Evolutionary conservation across 257 asterid genomes (phyloP), one percentile per base, ranked within the genome.

Genomic region (Knoxia roxburghii): DNA sequence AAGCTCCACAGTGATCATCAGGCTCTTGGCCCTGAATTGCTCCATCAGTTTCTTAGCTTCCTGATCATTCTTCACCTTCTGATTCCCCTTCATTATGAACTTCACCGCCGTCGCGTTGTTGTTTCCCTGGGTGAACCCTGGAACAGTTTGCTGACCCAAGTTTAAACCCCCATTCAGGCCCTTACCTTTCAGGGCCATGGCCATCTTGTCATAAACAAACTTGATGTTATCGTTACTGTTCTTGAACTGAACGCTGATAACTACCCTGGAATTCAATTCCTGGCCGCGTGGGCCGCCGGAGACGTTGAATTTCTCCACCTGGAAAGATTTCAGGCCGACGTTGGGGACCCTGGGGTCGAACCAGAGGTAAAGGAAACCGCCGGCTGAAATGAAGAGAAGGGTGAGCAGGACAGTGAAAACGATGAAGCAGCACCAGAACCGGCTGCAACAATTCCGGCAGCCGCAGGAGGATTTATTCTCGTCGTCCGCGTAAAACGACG

Each of bases 271-370:
- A 37, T 82, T 73, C 60, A 86, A 32, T 8, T 9, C 63, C 5
- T 61, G 74, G 33, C 84, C 94, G 2, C 45, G 72, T 0, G 67
- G 49, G 14, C 54, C 18, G 7, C 24, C 14, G 61, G 61, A 57
- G 50, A 80, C 61, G 30, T 78, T 68, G 61, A 81, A 75, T 48
- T 68, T 72, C 1, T 74, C 43, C 73, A 85, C 73, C 2, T 64
- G 18, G 61, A 79, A 57, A 7, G 84, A 79, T 52, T 69, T 68
- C 3, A 86, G 29, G 68, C 53, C 59, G 73, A 86, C 59, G 29
- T 46, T 71, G 0, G 92, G 92, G 37, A 80, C 78, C 13, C 76
- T 78, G 52, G 92, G 92, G 50, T 69, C 63, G 76, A 72, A 81
- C 77, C 73, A 75, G 7, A 83, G 52, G 72, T 76, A 86, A 52